A percentile compares a stretch with the other conserved stretches of the same genome.
phyloP scores from a whole-genome alignment of 2,329 filamentous ascomycete species.

The Fusarium mexicanum region DNA sequence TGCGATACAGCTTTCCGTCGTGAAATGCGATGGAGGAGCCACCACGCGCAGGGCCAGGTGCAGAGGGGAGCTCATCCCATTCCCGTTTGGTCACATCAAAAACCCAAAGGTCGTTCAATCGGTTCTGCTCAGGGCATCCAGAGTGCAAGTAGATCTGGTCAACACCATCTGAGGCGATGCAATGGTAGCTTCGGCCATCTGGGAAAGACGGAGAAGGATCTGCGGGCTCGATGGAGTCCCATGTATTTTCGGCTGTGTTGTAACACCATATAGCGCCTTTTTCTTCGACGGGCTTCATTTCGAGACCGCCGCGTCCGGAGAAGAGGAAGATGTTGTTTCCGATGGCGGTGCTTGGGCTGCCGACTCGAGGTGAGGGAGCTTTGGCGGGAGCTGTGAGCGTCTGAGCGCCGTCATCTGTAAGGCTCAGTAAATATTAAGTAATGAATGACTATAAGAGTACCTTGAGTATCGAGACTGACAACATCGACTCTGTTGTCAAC shows the following conservation, averaged over 20 bases:
- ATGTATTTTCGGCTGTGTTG: background rate
- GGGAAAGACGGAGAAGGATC: background rate
- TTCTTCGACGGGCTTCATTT: background rate
- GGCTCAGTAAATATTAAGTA: accelerated
- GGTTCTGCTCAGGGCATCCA: background rate
- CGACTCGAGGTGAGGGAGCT: background rate
- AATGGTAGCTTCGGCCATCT: background rate
- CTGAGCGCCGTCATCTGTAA: background rate
- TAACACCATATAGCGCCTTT: background rate
- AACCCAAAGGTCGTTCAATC: background rate
- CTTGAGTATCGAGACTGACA: background rate
- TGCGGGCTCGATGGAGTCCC: background rate
- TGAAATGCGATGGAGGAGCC: background rate
- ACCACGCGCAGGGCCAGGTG: background rate
- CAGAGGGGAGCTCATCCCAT: background rate
- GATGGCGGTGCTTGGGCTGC: background rate
- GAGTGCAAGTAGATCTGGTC: background rate
- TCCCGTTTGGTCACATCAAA: accelerated
- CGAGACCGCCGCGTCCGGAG: background rate
- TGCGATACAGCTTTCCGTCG: background rate
- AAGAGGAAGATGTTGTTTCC: background rate
- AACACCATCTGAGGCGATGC: background rate
- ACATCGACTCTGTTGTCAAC: background rate
- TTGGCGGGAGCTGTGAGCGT: background rate
- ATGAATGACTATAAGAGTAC: accelerated